These are phyloP conservation scores for Sextonia rubra DNA, from an alignment of 164 flowering plant genomes.

Conservation along the genomic window DNA sequence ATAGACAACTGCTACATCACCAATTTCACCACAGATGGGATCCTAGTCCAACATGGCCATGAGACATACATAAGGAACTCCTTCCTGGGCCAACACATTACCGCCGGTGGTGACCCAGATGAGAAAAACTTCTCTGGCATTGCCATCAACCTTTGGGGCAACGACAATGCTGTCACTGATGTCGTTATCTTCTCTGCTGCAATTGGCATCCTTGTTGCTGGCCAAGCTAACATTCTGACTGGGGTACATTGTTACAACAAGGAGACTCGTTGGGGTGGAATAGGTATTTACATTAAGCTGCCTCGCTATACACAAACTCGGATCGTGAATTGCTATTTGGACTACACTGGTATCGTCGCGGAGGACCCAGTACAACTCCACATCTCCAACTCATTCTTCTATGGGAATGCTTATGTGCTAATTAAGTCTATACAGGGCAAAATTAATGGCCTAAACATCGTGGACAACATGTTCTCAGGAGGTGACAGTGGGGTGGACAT, in stretches of 20 bases:
- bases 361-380: constrained; percentile 88
- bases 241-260: constrained; percentile 94
- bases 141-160: constrained; percentile 56
- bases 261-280: constrained; percentile 85
- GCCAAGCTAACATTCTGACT: constrained; percentile 67
- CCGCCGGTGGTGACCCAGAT: constrained; percentile 58
- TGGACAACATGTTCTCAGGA: constrained; percentile 82
- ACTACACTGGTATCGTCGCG: constrained; percentile 80
- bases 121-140: constrained; percentile 68
- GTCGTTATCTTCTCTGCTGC: constrained; percentile 74
- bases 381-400: constrained; percentile 61
- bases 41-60: constrained; percentile 61
- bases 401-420: constrained; percentile 64
- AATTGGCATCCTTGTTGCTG: constrained; percentile 56
- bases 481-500: constrained; percentile 43
- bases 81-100: constrained; percentile 83
- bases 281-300: constrained; percentile 59
- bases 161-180: constrained; percentile 77
- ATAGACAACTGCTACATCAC: constrained; percentile 83
- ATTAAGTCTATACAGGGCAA: constrained; percentile 66
- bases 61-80: constrained; percentile 73
- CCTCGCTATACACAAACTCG: constrained; percentile 76
- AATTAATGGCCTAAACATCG: constrained; percentile 56
- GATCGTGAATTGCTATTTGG: constrained; percentile 72
- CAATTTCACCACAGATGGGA: constrained; percentile 56